Evolutionary conservation across 352 stramenopile genomes (phyloP), one percentile per base, ranked within the genome.

Genomic region (Phytophthora parvispora): DNA sequence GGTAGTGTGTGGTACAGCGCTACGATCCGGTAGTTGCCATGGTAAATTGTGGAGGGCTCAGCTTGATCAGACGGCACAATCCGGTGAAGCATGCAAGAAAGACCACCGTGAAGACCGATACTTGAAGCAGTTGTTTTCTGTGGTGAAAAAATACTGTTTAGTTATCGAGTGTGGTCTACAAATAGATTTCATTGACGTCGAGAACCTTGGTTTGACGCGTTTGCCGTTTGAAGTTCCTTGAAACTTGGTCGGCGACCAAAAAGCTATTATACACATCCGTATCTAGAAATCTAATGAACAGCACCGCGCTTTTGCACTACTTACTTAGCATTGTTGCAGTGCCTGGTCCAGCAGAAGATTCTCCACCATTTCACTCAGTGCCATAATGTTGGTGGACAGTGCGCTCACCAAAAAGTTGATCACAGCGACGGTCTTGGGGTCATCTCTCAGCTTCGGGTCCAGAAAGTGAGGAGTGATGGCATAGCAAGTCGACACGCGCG

Each of bases 401-500:
- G 64, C 66, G 25, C 63, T 80, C n/a, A 85, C 57, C 48, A 85
- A 63, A 55, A 87, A 83, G 45, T 87, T 74, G 5, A 79, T 80
- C 36, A 84, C 56, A 34, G 74, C 71, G 6, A 62, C 45, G 1
- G 68, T 74, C 40, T 77, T 76, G 6, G 52, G 25, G 62, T 83
- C 60, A 43, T 64, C 52, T 55, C 69, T 64, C 50, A 71, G 51
- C 60, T 55, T 67, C 16, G 72, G 64, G 34, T 81, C 62, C 22
- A 63, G 71, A 28, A 80, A 78, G 36, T 86, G 63, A 16, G 80
- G 78, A 4, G 75, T 86, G 53, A 86, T 77, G 22, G 84, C 70
- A 48, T 79, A 77, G 60, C 76, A 86, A 56, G 74, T 86, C 24
- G 86, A 79, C 27, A 92, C 58, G 18, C 86, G 73, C 34, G 80